phyloP scores from a whole-genome alignment of 441 rosid genomes.

The Mallotus repandus region DNA sequence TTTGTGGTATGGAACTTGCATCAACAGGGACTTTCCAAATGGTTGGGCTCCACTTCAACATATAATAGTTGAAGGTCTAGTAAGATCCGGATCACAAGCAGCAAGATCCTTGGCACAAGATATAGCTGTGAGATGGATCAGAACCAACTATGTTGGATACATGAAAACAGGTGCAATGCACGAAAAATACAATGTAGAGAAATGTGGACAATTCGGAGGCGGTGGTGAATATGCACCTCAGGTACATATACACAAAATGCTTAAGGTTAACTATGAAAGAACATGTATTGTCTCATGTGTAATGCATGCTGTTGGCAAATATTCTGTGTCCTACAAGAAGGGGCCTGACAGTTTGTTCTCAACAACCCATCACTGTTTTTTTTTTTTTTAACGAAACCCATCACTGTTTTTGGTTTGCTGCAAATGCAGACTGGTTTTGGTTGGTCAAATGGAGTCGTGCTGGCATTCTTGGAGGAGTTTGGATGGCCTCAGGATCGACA shows the following conservation, averaged over 20 bases:
- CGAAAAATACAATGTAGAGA: conserved; percentile 66
- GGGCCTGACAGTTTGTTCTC: neutral
- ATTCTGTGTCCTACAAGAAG: neutral
- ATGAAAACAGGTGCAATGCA: conserved; percentile 68
- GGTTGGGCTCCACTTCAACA: conserved; percentile 98
- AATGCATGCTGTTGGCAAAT: neutral
- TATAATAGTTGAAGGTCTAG: conserved; percentile 82
- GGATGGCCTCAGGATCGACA: conserved; percentile 74
- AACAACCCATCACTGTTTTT: neutral
- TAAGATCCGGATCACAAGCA: conserved; percentile 47
- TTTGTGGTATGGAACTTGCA: neutral
- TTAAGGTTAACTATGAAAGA: neutral
- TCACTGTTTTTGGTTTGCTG: conserved; percentile 1
- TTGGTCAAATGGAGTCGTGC: conserved; percentile 89
- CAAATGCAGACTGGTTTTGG: conserved; percentile 86
- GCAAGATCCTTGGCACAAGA: conserved; percentile 70
- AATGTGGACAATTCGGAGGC: conserved; percentile 71
- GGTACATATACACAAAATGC: conserved; percentile 34
- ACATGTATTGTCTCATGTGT: neutral
- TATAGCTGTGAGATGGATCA: conserved; percentile 75
- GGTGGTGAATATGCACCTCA: conserved; percentile 83
- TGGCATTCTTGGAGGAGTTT: conserved; percentile 86
- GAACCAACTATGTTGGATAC: conserved; percentile 59
- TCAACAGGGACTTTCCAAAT: conserved; percentile 81
- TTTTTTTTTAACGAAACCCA: no score